Evolutionary conservation across 179 eudicot species (phyloP).

Genomic region (Beta lomatogona): DNA sequence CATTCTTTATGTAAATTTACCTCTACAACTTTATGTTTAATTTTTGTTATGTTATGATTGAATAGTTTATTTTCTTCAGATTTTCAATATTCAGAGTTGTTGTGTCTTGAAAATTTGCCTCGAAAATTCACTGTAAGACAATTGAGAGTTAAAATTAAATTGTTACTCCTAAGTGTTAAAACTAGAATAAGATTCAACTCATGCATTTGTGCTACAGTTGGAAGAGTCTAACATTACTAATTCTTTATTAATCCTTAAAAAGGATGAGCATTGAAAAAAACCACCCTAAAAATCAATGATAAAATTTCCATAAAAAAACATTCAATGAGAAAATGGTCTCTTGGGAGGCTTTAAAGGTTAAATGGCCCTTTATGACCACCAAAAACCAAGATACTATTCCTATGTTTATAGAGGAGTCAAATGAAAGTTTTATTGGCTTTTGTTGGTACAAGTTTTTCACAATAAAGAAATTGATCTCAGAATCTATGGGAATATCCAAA

Average conservation of each 20-base stretch:
- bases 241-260: not conserved
- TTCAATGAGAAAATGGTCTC: conserved; percentile 12
- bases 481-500: conserved; percentile 40
- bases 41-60: too few species aligned
- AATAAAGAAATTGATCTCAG: conserved; percentile 14
- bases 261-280: not conserved
- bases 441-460: not conserved
- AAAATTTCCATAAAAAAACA: not conserved
- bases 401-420: conserved; percentile 23
- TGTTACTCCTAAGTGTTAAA: too few species aligned
- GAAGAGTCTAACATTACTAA: not conserved
- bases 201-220: not conserved
- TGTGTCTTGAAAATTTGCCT: too few species aligned
- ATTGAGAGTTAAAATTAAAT: too few species aligned
- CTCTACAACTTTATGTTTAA: too few species aligned
- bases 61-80: too few species aligned
- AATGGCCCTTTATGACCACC: conserved; percentile 18
- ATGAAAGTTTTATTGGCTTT: conserved; percentile 14
- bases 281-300: not conserved
- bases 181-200: too few species aligned
- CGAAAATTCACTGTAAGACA: too few species aligned
- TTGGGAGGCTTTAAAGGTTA: conserved; percentile 25
- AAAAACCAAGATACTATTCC: conserved; percentile 33
- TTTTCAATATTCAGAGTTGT: too few species aligned
- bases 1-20: too few species aligned